Conservation (phyloP, 305 asterid genomes). For the Salvia sclarea region DNA sequence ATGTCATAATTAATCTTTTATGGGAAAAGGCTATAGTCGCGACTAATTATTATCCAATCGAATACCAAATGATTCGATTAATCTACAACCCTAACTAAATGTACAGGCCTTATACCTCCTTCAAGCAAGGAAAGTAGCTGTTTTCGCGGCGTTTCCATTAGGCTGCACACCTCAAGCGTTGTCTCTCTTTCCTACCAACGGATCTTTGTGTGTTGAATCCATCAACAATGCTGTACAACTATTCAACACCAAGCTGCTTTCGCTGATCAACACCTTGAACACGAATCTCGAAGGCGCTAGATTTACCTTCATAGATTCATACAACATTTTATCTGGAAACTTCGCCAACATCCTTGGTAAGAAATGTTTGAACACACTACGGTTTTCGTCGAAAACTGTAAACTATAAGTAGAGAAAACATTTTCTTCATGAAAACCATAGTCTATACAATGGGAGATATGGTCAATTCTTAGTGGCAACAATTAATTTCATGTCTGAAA, state of each 20-base stretch:
- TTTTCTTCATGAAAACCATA: too few species aligned
- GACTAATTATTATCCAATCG: too few species aligned
- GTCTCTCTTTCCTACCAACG: slow-evolving; percentile 16
- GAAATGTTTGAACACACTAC: not conserved
- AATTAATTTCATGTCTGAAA: too few species aligned
- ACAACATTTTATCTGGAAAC: not conserved
- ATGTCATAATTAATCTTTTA: too few species aligned
- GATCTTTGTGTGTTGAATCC: slow-evolving; percentile 33
- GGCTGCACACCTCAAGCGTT: slow-evolving; percentile 51
- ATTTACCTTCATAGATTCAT: not conserved
- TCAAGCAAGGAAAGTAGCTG: slow-evolving; percentile 59
- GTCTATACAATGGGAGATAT: too few species aligned
- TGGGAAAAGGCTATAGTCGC: too few species aligned
- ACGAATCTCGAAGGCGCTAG: not conserved
- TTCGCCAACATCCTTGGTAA: not conserved
- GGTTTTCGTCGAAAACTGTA: too few species aligned
- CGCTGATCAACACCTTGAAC: not conserved
- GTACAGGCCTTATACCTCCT: slow-evolving; percentile 39
- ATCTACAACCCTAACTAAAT: not conserved
- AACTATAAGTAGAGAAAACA: too few species aligned
- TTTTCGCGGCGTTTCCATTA: slow-evolving; percentile 43
- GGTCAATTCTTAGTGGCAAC: too few species aligned
- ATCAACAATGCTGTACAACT: slow-evolving; percentile 37
- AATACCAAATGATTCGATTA: too few species aligned
- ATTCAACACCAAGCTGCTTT: slow-evolving; percentile 39